These are phyloP conservation scores for Exserohilum rostratum DNA, from an alignment of 2,329 filamentous ascomycete species.

Conservation along the genomic window DNA sequence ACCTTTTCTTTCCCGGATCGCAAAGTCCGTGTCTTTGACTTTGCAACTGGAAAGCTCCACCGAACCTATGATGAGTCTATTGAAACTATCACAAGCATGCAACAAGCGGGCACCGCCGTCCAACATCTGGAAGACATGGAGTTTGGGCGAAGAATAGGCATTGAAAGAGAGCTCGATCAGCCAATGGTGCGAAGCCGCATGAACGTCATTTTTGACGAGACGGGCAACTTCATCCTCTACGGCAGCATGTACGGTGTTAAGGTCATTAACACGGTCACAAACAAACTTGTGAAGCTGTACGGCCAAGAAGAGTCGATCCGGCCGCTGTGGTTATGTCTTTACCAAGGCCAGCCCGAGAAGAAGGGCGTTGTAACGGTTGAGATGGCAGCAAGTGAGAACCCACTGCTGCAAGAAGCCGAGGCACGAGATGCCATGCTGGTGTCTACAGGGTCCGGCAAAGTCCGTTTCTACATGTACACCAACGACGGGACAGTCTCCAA, in stretches of 20 bases:
- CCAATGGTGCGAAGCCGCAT: constrained; percentile 69
- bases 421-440: constrained; percentile 87
- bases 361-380: constrained; percentile 92
- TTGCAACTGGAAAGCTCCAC: constrained; percentile 83
- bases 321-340: constrained; percentile 80
- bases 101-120: constrained; percentile 84
- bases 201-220: constrained; percentile 95
- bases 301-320: constrained; percentile 89
- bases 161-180: constrained; percentile 84
- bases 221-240: constrained; percentile 91
- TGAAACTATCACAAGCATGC: constrained; percentile 88
- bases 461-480: constrained; percentile 97
- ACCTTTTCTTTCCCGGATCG: constrained; percentile 92
- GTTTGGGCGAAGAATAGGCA: constrained; percentile 84
- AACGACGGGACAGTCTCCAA: constrained; percentile 71
- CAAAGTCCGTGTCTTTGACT: constrained; percentile 92
- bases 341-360: constrained; percentile 94
- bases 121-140: constrained; percentile 88
- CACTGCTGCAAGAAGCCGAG: constrained; percentile 89
- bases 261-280: constrained; percentile 94
- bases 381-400: constrained; percentile 96
- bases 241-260: constrained; percentile 92
- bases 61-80: constrained; percentile 96
- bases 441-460: constrained; percentile 81
- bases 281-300: constrained; percentile 87